phyloP scores from a whole-genome alignment of 306 rosid genomes.

The Vicia villosa region DNA sequence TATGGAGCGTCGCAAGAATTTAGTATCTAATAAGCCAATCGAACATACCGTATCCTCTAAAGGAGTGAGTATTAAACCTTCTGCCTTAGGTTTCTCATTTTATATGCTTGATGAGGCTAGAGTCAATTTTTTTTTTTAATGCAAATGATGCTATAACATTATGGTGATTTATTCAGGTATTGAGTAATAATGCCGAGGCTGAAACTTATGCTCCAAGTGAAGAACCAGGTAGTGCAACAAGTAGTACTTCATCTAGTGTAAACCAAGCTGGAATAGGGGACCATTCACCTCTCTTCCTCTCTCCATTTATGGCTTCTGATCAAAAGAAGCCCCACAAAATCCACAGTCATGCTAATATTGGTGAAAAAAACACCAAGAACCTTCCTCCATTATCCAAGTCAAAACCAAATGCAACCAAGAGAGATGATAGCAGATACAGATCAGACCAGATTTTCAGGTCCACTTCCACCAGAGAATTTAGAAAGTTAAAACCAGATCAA shows the following conservation, averaged over 20 bases:
- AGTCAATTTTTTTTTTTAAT: neutral
- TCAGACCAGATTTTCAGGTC: conserved; percentile 57
- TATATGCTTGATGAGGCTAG: too few relatives aligned
- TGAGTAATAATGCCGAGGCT: conserved; percentile 36
- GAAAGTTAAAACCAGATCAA: conserved; percentile 40
- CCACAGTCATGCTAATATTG: conserved; percentile 35
- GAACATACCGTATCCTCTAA: conserved; percentile 47
- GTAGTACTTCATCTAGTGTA: conserved; percentile 56
- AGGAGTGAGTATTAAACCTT: conserved; percentile 44
- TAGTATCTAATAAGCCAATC: conserved; percentile 36
- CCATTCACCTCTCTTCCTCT: conserved; percentile 45
- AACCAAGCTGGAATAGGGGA: conserved; percentile 48
- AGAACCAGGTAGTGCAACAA: conserved; percentile 43
- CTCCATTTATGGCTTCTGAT: conserved; percentile 40
- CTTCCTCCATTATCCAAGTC: conserved; percentile 61
- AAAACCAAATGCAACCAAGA: conserved; percentile 38
- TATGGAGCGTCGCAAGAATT: conserved; percentile 47
- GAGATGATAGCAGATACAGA: conserved; percentile 43
- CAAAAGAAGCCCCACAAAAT: conserved; percentile 36
- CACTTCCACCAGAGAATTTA: conserved; percentile 69
- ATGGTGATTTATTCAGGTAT: conserved; percentile 45
- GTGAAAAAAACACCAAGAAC: conserved; percentile 37
- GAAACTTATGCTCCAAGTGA: conserved; percentile 43
- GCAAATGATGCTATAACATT: conserved; percentile 1
- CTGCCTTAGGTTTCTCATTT: too few relatives aligned